phyloP scores from a whole-genome alignment of 805 yeast genomes.

The Kazachstania viticola region DNA sequence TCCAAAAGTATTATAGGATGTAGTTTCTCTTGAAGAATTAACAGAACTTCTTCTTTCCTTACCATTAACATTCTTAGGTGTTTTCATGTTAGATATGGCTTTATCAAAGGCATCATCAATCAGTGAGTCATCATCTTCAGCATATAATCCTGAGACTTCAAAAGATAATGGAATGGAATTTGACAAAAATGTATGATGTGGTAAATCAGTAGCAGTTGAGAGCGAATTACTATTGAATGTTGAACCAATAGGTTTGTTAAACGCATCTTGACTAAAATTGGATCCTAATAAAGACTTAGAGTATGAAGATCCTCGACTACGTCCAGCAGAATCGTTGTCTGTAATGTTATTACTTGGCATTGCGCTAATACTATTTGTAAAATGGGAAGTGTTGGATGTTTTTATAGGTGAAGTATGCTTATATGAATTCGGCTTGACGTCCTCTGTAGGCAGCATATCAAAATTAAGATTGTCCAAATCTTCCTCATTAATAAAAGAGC shows the following conservation, averaged over 20 bases:
- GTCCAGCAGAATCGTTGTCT: conserved; percentile 3
- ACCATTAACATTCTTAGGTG: conserved; percentile 2
- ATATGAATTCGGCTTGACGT: conserved; percentile 3
- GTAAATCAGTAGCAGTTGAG: conserved; percentile 12
- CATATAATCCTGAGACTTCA: conserved; percentile 14
- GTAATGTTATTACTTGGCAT: conserved; percentile 3
- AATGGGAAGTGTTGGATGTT: neutral
- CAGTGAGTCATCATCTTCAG: conserved; percentile 17
- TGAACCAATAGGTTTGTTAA: conserved; percentile 7
- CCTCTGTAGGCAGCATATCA: conserved; percentile 9
- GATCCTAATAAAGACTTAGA: conserved; percentile 27
- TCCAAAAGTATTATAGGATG: conserved; percentile 4
- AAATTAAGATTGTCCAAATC: conserved; percentile 17
- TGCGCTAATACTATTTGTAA: conserved; percentile 1
- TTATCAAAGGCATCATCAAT: conserved; percentile 17
- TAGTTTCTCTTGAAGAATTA: conserved; percentile 3
- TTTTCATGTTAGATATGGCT: conserved; percentile 12
- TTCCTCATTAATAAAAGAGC: conserved; percentile 24
- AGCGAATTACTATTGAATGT: conserved; percentile 7
- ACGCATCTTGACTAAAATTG: conserved; percentile 18
- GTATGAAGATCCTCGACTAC: conserved; percentile 22
- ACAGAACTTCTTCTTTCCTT: conserved; percentile 8
- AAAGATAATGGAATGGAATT: conserved; percentile 18
- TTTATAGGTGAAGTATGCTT: conserved; percentile 5
- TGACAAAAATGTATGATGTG: conserved; percentile 11